Evolutionary conservation across 148 eudicot genomes (phyloP), one percentile per base, ranked within the genome.

Genomic region (Pouteria glomerata): DNA sequence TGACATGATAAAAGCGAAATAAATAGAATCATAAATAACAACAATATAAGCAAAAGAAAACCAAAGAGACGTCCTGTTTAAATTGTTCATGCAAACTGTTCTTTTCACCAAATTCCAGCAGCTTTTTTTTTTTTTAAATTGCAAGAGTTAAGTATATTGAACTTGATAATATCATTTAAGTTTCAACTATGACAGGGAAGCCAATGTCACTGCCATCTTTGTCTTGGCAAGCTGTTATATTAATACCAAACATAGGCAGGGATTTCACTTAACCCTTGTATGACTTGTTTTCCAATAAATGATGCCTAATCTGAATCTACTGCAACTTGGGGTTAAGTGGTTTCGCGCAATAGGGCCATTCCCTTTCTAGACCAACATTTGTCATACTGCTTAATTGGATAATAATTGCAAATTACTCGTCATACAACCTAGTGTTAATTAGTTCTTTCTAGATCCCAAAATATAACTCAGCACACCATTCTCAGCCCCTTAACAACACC

Each of bases 1-100:
- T 79, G 78, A 74, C 33, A 31, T 8, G 15, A 33, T 26, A 27
- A 66, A 66, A 33, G 52, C 63, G 73, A 61, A 47, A 48, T 57
- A 60, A 51, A 56, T 26, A 45, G 16, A 51, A 59, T 33, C 41
- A 16, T 39, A 18, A 7, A 8, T 10, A 51, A 57, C 23, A 39
- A 64, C 33, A 0, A 48, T 16, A 7, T 16, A 21, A 65, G 6
- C 14, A 29, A 24, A 8, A 23, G n/a, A 10, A 0, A 57, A n/a
- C n/a, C 2, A 0, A 26, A 1, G 23, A 4, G 5, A 21, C 1
- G 23, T 12, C 6, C 30, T 47, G 42, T 14, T 23, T 29, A 1
- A 16, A 48, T 48, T 48, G 53, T 6, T 48, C 3, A 11, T 48
- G 53, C 18, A 12, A 48, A 48, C 14, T 39, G 14, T 48, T 48